Evolutionary conservation across 371 early-diverging fungal genomes (phyloP).

Genomic region (Mucor mucedo): DNA sequence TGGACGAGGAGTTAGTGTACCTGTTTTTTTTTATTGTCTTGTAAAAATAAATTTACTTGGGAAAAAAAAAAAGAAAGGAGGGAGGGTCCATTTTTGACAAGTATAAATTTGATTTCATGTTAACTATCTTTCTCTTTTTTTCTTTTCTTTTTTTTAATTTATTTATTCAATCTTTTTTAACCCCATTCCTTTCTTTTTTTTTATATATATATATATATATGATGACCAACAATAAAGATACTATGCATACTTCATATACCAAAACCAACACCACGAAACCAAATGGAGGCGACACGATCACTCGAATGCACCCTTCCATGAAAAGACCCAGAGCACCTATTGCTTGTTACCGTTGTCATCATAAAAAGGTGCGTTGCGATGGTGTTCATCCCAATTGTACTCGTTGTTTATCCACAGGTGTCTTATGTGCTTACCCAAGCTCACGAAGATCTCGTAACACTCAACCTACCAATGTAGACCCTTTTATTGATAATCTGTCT

Average conservation of each 20-base stretch:
- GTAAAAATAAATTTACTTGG: no score
- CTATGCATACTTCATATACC: conserved; percentile 13
- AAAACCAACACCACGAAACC: background rate
- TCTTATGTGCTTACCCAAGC: conserved; percentile 49
- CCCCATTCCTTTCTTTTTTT: background rate
- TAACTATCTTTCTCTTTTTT: background rate
- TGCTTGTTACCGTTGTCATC: conserved; percentile 50
- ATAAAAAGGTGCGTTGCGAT: conserved; percentile 54
- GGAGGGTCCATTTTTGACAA: background rate
- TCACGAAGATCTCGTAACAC: conserved; percentile 54
- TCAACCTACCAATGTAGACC: conserved; percentile 46
- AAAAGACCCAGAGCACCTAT: conserved; percentile 48
- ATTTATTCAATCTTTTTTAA: background rate
- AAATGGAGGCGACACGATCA: conserved; percentile 10
- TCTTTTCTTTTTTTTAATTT: conserved; percentile 4
- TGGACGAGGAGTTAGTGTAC: conserved; percentile 9
- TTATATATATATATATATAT: no score
- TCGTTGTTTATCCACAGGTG: conserved; percentile 44
- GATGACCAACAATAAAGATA: conserved; percentile 19
- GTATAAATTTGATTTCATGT: background rate
- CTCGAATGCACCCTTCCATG: conserved; percentile 33
- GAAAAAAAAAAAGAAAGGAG: background rate
- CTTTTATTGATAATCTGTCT: conserved; percentile 49
- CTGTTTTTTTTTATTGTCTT: no score
- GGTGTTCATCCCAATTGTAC: conserved; percentile 47